phyloP scores from a whole-genome alignment of 2,329 filamentous ascomycete species.

The Davidsoniella eucalypti region DNA sequence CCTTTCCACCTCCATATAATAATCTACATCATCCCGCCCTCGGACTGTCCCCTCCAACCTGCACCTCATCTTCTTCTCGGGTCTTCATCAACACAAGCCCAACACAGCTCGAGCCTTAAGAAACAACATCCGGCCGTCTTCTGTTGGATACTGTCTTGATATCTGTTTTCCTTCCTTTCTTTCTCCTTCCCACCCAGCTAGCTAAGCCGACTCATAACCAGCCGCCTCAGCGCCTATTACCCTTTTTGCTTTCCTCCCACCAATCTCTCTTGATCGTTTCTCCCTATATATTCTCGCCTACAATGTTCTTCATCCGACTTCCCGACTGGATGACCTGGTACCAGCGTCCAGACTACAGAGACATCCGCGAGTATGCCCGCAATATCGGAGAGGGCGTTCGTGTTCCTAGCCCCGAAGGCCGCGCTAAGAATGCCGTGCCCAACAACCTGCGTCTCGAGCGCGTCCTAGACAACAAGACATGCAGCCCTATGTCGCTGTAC shows the following conservation, averaged over 20 bases:
- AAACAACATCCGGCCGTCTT: not conserved
- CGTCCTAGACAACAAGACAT: slow-evolving; percentile 32
- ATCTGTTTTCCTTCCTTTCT: not conserved
- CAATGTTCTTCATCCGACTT: slow-evolving; percentile 14
- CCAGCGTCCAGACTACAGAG: slow-evolving; percentile 32
- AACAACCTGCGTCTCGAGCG: slow-evolving; percentile 26
- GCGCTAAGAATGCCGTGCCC: slow-evolving; percentile 23
- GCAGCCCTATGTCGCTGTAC: slow-evolving; percentile 32
- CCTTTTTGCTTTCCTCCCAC: not conserved
- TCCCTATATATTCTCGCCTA: not conserved
- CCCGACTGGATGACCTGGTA: slow-evolving; percentile 28
- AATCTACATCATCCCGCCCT: not conserved
- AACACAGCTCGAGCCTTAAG: no score
- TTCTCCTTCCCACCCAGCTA: not conserved
- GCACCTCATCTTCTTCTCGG: not conserved
- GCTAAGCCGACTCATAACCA: not conserved
- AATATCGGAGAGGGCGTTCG: slow-evolving; percentile 22
- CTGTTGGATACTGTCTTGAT: not conserved
- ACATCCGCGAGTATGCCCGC: slow-evolving; percentile 29
- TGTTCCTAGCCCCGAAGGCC: slow-evolving; percentile 22
- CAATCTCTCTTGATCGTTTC: not conserved
- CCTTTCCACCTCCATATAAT: not conserved
- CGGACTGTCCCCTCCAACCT: not conserved
- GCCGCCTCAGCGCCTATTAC: not conserved
- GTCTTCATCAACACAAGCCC: not conserved